phyloP scores from a whole-genome alignment of 331 rosid species.

The Ulmus americana region DNA sequence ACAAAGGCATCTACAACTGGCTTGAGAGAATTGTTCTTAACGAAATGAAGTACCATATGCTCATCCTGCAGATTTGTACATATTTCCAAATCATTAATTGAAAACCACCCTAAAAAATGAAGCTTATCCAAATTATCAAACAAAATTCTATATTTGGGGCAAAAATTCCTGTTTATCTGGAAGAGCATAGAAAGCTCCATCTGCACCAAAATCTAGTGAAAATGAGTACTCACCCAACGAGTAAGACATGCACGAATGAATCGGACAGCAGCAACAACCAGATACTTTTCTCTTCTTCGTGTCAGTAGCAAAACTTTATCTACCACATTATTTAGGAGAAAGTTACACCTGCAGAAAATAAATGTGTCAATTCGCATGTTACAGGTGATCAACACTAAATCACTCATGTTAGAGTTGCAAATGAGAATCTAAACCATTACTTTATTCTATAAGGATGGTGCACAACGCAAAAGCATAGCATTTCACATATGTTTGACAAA shows the following conservation, averaged over 20 bases:
- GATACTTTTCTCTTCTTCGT: slow-evolving; percentile 66
- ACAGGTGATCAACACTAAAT: slow-evolving; percentile 13
- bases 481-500: slow-evolving; percentile 78
- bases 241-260: slow-evolving; percentile 82
- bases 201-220: neutral
- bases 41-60: slow-evolving; percentile 65
- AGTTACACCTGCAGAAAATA: slow-evolving; percentile 58
- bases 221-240: slow-evolving; percentile 60
- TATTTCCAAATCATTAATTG: neutral
- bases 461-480: slow-evolving; percentile 91
- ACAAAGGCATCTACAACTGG: slow-evolving; percentile 78
- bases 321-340: slow-evolving; percentile 62
- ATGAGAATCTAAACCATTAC: slow-evolving; percentile 43
- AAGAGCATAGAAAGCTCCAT: too few relatives aligned
- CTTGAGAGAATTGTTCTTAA: slow-evolving; percentile 69
- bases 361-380: slow-evolving; percentile 14
- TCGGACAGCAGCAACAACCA: slow-evolving; percentile 95
- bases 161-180: too few relatives aligned
- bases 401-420: slow-evolving; percentile 20
- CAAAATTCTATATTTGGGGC: too few relatives aligned
- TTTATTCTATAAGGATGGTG: slow-evolving; percentile 97
- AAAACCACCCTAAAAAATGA: neutral
- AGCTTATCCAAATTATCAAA: too few relatives aligned
- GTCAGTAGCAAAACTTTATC: slow-evolving; percentile 77
- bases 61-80: slow-evolving; percentile 73